Base-by-base conservation (phyloP, 2,329 filamentous ascomycete species). In the Neopestalotiopsis clavispora region DNA sequence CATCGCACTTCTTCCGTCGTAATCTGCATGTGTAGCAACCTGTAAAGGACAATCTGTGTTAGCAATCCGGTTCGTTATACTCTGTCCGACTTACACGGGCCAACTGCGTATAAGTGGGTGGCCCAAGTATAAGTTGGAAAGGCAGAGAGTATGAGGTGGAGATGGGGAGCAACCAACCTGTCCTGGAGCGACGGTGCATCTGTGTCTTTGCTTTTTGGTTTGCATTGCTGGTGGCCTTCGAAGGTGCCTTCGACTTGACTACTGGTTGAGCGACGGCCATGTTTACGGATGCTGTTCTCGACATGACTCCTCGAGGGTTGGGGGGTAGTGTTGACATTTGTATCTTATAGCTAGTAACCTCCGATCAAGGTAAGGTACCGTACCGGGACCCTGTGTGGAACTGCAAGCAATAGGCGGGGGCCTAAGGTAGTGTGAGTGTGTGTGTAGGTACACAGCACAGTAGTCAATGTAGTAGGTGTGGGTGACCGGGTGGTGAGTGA, bases 131-230 rank as follows among this genome's bases (percentile, higher is more conserved):
- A 73, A 72, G 70, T 70, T 9, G 9, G 45, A 52, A n/a, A 45
- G 13, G 9, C 45, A 52, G n/a, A 62, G 64, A 67, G 68, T 42
- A n/a, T 28, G 61, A 23, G 23, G 1, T 28, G 23, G n/a, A 10
- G 56, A 23, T 13, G 32, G 64, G 74, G 76, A 76, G 76, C 70
- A 67, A 89, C 92, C 78, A 88, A 97, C 95, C 95, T 90, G 94
- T 97, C 83, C 95, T 91, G 82, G 95, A 98, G 78, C 95, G 90
- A 80, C 94, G 91, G 82, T 98, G 95, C 91, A 96, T 94, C 85
- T 97, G 95, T 77, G 90, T 84, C 82, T 93, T 92, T 78, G 88
- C 84, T 83, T 92, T 94, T 72, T 89, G 80, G 76, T 85, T 84
- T 75, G 83, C 83, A 81, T 84, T 80, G 74, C 75, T 84, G 78